phyloP scores from a whole-genome alignment of 2,329 filamentous ascomycete genomes.

The Clarireedia hainanense region DNA sequence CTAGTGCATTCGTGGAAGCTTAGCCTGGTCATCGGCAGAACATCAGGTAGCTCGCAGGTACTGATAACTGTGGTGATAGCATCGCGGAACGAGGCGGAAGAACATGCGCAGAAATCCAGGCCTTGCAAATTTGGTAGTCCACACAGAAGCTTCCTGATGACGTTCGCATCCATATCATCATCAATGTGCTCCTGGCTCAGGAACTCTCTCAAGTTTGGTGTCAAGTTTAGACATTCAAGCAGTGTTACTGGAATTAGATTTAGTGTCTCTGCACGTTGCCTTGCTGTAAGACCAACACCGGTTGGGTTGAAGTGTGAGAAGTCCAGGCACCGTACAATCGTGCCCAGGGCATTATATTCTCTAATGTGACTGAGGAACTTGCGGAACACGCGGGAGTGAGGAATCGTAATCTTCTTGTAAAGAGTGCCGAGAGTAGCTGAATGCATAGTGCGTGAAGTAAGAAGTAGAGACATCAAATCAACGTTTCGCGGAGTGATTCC shows the following conservation, averaged over 20 bases:
- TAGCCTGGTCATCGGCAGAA: constrained; percentile 55
- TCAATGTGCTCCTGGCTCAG: constrained; percentile 75
- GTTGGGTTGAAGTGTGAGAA: constrained; percentile 82
- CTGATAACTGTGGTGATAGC: constrained; percentile 48
- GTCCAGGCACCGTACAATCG: constrained; percentile 70
- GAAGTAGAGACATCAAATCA: constrained; percentile 66
- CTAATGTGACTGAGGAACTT: constrained; percentile 68
- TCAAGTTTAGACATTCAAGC: constrained; percentile 60
- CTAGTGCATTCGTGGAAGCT: constrained; percentile 74
- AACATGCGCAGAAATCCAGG: constrained; percentile 71
- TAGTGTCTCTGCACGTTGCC: constrained; percentile 65
- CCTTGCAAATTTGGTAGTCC: constrained; percentile 56
- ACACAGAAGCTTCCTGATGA: constrained; percentile 64
- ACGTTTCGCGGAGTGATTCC: constrained; percentile 69
- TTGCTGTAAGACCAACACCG: constrained; percentile 65
- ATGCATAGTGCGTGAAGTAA: constrained; percentile 70
- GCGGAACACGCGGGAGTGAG: constrained; percentile 74
- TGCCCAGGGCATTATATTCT: constrained; percentile 60
- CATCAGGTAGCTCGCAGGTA: constrained; percentile 21
- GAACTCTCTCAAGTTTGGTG: constrained; percentile 69
- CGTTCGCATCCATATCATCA: constrained; percentile 60
- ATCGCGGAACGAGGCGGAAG: constrained; percentile 57
- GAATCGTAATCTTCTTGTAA: constrained; percentile 73
- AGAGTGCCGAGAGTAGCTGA: constrained; percentile 65
- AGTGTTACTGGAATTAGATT: constrained; percentile 71